A percentile compares a stretch with the other conserved stretches of the same genome.
These are phyloP conservation scores for Helichrysum umbraculigerum DNA, from an alignment of 129 eudicot genomes.

Conservation along the genomic window DNA sequence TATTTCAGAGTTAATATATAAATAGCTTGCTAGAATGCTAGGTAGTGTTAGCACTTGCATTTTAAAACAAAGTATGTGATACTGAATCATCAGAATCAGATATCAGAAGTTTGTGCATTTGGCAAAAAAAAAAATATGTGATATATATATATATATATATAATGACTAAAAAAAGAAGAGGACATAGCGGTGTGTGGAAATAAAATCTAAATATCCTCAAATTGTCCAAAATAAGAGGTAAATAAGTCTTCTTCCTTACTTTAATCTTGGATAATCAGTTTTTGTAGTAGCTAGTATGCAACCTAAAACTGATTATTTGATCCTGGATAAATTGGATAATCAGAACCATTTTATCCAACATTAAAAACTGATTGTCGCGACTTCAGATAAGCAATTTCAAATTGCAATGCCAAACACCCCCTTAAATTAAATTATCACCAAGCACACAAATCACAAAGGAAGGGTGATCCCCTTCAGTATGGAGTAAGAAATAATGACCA, in stretches of 20 bases:
- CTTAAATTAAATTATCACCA: conserved; percentile 6
- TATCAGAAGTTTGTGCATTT: neutral
- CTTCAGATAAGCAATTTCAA: neutral
- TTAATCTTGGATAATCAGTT: neutral
- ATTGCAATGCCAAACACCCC: neutral
- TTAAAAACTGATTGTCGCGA: neutral
- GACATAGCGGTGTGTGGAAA: neutral
- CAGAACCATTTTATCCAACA: conserved; percentile 3
- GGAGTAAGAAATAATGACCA: conserved; percentile 23
- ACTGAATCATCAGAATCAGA: neutral
- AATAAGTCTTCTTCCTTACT: neutral
- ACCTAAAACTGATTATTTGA: conserved; percentile 2
- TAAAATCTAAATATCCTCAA: neutral
- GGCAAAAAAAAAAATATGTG: too few relatives aligned
- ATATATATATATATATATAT: neutral
- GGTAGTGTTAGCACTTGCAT: neutral
- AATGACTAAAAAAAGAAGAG: neutral
- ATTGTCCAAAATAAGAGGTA: neutral
- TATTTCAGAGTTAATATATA: conserved; percentile 10
- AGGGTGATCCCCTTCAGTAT: conserved; percentile 14
- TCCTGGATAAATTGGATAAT: neutral
- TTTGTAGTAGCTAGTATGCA: neutral
- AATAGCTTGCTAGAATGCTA: neutral
- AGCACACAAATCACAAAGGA: neutral
- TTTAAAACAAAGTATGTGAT: neutral